Percentiles rank a stretch among this genome's conserved stretches.
phyloP scores from a whole-genome alignment of 345 rosid species.

The Boechera divaricarpa region DNA sequence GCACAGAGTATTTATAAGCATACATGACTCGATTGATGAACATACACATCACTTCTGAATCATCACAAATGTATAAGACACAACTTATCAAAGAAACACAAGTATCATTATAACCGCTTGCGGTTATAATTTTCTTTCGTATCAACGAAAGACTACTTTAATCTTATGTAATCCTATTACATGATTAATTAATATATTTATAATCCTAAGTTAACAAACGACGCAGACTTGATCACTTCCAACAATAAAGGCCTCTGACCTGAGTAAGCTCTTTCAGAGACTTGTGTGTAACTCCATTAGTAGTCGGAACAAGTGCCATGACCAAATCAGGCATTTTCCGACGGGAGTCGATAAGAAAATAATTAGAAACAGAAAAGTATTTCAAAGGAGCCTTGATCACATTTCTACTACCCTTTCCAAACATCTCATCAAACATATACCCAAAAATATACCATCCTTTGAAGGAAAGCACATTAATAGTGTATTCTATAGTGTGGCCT shows the following conservation, averaged over 20 bases:
- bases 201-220: no score
- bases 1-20: no score
- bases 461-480: not conserved
- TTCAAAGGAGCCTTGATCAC: constrained; percentile 18
- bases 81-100: no score
- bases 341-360: not conserved
- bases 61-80: no score
- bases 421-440: not conserved
- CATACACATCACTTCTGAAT: no score
- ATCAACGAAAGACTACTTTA: no score
- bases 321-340: constrained; percentile 17
- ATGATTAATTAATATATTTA: no score
- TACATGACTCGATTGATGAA: no score
- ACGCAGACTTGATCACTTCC: no score
- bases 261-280: not conserved
- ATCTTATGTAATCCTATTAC: no score
- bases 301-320: not conserved
- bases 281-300: not conserved
- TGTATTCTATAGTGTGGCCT: not conserved
- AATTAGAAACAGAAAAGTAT: not conserved
- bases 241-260: not conserved
- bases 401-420: not conserved
- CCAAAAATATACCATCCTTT: not conserved
- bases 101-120: no score
- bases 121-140: no score